These are phyloP conservation scores for Cylindrotheca fusiformis DNA, from an alignment of 108 stramenopile species.

Conservation along the genomic window DNA sequence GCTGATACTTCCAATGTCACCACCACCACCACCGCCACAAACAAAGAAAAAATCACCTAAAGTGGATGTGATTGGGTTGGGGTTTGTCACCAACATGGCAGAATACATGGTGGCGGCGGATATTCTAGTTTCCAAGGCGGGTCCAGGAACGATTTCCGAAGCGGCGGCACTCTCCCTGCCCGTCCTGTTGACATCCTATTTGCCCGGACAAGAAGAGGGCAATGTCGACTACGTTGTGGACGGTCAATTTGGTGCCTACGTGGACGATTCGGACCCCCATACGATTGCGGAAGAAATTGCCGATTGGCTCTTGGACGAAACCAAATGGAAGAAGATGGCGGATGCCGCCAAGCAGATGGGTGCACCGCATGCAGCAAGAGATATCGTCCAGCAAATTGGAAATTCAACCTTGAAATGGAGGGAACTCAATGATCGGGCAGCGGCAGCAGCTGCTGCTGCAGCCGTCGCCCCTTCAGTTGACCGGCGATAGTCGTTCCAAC, in stretches of 20 bases:
- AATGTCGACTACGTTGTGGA: slow-evolving; percentile 86
- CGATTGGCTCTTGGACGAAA: slow-evolving; percentile 61
- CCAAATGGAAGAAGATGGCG: slow-evolving; percentile 55
- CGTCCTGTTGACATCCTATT: slow-evolving; percentile 88
- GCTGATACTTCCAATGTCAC: neutral
- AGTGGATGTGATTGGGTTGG: slow-evolving; percentile 72
- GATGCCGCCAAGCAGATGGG: slow-evolving; percentile 61
- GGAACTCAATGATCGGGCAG: slow-evolving; percentile 46
- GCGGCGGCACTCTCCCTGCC: slow-evolving; percentile 93
- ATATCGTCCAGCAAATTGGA: slow-evolving; percentile 80
- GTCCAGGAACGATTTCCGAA: slow-evolving; percentile 98
- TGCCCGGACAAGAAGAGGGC: slow-evolving; percentile 90
- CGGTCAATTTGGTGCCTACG: slow-evolving; percentile 72
- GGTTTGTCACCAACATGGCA: slow-evolving; percentile 94
- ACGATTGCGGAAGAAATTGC: slow-evolving; percentile 75
- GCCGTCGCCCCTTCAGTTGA: too few relatives aligned
- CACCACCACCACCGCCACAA: neutral
- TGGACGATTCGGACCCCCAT: slow-evolving; percentile 66
- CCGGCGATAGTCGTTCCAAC: too few relatives aligned
- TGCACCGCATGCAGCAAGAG: slow-evolving; percentile 72
- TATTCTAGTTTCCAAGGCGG: slow-evolving; percentile 93
- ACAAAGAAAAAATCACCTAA: slow-evolving; percentile 32
- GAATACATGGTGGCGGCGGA: slow-evolving; percentile 97
- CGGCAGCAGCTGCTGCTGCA: too few relatives aligned
- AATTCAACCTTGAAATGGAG: slow-evolving; percentile 67